These are phyloP conservation scores for Stephania cephalantha DNA, from an alignment of 164 flowering plant genomes.

Conservation along the genomic window DNA sequence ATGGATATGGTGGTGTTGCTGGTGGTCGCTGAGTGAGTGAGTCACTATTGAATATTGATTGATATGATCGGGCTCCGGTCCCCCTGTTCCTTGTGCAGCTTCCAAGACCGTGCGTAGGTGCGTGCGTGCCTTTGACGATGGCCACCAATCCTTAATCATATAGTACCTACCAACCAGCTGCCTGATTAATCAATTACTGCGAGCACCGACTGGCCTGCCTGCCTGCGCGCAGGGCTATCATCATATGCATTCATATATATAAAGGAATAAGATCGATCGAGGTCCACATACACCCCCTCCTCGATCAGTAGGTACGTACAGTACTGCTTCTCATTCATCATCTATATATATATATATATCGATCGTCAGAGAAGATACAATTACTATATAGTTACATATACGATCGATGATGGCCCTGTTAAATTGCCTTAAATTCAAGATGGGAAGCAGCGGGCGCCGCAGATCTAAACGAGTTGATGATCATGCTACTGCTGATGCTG, in stretches of 20 bases:
- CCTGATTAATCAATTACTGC: background rate
- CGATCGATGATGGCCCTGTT: conserved; percentile 17
- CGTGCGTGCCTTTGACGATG: too few relatives aligned
- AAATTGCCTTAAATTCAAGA: conserved; percentile 18
- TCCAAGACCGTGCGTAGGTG: conserved; percentile 2
- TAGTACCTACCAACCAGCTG: background rate
- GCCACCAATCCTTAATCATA: too few relatives aligned
- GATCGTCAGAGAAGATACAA: background rate
- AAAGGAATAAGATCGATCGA: too few relatives aligned
- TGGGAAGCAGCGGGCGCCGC: conserved; percentile 1
- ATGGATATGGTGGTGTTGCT: background rate
- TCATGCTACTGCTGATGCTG: conserved; percentile 3
- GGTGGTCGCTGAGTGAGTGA: background rate
- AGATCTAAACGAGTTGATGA: conserved; percentile 17
- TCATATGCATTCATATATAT: background rate
- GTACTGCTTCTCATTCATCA: too few relatives aligned
- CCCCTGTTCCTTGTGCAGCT: conserved; percentile 17
- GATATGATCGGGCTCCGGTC: background rate
- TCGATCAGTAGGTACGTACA: too few relatives aligned
- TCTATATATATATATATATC: too few relatives aligned
- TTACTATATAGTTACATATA: background rate
- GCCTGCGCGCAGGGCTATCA: too few relatives aligned
- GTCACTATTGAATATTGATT: background rate
- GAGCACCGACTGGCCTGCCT: background rate
- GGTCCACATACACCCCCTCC: too few relatives aligned